These are phyloP conservation scores for Rauvolfia tetraphylla DNA, from an alignment of 257 asterid species.

Conservation along the genomic window DNA sequence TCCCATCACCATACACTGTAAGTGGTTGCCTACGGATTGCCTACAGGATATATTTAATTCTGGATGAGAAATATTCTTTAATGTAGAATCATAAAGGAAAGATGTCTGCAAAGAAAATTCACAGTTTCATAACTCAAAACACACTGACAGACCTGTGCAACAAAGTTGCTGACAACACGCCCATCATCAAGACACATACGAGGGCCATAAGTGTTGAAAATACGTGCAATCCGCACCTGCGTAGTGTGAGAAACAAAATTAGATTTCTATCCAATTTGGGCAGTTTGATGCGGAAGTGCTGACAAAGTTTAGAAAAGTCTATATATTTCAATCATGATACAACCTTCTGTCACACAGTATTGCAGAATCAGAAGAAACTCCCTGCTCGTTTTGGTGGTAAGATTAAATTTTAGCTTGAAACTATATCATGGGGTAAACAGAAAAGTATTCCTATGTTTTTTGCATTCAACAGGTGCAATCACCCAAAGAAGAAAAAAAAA, in stretches of 20 bases:
- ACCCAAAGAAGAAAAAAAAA: background rate
- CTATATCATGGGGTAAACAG: background rate
- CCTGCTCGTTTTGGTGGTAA: too few species aligned
- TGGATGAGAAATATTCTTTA: background rate
- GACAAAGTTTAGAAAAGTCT: background rate
- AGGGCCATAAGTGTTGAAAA: conserved; percentile 25
- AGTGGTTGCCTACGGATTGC: conserved; percentile 16
- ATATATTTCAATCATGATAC: background rate
- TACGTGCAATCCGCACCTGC: conserved; percentile 24
- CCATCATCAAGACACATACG: conserved; percentile 27
- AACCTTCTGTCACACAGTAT: too few species aligned
- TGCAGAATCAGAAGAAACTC: background rate
- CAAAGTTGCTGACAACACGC: conserved; percentile 25
- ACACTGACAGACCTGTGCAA: conserved; percentile 15
- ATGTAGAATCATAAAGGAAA: background rate
- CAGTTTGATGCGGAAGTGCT: background rate
- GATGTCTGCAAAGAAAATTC: background rate
- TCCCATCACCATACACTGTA: conserved; percentile 19
- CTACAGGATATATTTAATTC: conserved; percentile 8
- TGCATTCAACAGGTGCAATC: background rate
- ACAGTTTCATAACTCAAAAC: background rate
- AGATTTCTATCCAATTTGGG: background rate
- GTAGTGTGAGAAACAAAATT: background rate
- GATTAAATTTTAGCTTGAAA: background rate
- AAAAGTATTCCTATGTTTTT: background rate